Evolutionary conservation across 257 asterid species (phyloP).

Genomic region (Rhazya stricta): DNA sequence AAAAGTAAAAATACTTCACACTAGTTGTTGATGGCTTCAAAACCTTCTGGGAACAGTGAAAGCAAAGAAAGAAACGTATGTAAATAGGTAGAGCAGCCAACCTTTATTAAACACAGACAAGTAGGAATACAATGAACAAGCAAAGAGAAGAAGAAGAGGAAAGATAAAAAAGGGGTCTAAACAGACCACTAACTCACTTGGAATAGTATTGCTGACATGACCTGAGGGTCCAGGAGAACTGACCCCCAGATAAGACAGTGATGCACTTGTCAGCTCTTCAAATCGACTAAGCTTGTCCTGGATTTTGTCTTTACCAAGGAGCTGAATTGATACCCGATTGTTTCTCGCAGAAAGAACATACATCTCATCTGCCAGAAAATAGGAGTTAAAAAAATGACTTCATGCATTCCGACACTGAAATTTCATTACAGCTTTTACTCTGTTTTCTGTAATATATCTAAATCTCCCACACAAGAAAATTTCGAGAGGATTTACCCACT

Average conservation of each 20-base stretch:
- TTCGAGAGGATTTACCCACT: neutral
- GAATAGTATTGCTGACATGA: constrained; percentile 47
- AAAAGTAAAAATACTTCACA: neutral
- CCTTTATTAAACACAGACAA: neutral
- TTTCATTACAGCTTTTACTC: neutral
- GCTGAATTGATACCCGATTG: constrained; percentile 73
- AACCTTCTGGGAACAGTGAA: neutral
- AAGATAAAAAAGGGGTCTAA: neutral
- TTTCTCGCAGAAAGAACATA: constrained; percentile 90
- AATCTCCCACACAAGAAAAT: neutral
- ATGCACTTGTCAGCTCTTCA: constrained; percentile 75
- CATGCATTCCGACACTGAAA: neutral
- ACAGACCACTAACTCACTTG: constrained; percentile 51
- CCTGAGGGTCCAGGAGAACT: constrained; percentile 54
- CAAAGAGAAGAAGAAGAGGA: constrained; percentile 2
- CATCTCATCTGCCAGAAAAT: constrained; percentile 72
- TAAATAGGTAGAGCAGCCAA: neutral
- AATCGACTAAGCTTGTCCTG: constrained; percentile 76
- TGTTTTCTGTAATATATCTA: neutral
- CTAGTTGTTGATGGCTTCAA: neutral
- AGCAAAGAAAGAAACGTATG: neutral
- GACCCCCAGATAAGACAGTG: constrained; percentile 74
- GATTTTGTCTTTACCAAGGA: constrained; percentile 74
- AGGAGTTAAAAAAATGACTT: neutral
- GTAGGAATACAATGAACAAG: neutral